These are phyloP conservation scores for Fragaria ananassa DNA, from an alignment of 306 rosid species.

Conservation along the genomic window DNA sequence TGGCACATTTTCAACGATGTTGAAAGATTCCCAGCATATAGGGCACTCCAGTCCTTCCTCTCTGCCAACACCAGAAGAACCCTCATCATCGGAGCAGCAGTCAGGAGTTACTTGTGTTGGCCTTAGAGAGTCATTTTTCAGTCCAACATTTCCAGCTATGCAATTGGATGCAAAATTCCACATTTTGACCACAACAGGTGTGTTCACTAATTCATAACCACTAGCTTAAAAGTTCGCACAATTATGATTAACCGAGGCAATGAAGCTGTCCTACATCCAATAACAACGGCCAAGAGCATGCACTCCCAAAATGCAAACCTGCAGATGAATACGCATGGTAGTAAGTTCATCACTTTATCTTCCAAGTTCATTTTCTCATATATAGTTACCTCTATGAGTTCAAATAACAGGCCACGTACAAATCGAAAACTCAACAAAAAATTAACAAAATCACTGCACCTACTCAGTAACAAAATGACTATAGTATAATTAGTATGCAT, in stretches of 20 bases:
- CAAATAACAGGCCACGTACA: neutral
- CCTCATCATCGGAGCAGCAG: constrained; percentile 93
- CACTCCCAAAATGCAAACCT: constrained; percentile 24
- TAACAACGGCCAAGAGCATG: constrained; percentile 4
- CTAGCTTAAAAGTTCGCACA: constrained; percentile 10
- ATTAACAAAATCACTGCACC: neutral
- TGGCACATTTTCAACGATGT: constrained; percentile 94
- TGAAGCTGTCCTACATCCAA: neutral
- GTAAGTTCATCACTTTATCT: neutral
- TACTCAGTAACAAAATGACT: neutral
- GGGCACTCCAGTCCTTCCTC: constrained; percentile 97
- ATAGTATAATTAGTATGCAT: too few species aligned
- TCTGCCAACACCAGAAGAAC: constrained; percentile 58
- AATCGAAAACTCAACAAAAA: neutral
- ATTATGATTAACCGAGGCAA: neutral
- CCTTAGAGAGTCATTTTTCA: constrained; percentile 48
- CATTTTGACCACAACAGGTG: constrained; percentile 47
- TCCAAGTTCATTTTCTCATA: neutral
- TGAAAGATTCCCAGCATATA: constrained; percentile 94
- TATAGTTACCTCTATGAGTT: neutral
- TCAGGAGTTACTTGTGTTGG: constrained; percentile 52
- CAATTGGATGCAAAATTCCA: constrained; percentile 90
- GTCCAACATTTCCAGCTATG: constrained; percentile 66
- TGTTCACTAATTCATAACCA: constrained; percentile 36
- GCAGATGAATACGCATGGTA: neutral